phyloP scores from a whole-genome alignment of 2,329 filamentous ascomycete genomes.

The Colletotrichum sp. region DNA sequence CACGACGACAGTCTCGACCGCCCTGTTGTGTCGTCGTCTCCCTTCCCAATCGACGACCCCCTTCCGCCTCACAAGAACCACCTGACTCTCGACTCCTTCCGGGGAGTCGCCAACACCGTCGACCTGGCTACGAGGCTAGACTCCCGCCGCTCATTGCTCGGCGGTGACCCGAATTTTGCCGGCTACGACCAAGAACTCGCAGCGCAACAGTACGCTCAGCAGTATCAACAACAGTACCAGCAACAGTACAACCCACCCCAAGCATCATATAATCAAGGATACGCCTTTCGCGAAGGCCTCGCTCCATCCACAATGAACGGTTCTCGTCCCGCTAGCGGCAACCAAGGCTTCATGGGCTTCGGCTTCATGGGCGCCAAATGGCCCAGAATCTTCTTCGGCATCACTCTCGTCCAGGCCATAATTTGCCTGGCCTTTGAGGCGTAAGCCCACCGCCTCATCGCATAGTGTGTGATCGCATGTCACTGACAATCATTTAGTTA shows the following conservation, averaged over 20 bases:
- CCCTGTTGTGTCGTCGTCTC: not conserved
- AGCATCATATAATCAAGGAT: slow-evolving; percentile 29
- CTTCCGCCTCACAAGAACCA: not conserved
- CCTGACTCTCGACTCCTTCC: slow-evolving; percentile 33
- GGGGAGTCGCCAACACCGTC: slow-evolving; percentile 23
- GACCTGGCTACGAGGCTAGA: slow-evolving; percentile 44
- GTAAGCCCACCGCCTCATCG: slow-evolving; percentile 56
- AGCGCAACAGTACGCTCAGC: slow-evolving; percentile 30
- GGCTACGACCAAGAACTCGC: slow-evolving; percentile 18
- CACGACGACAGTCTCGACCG: not conserved
- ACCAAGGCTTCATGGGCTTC: slow-evolving; percentile 39
- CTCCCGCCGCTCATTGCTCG: slow-evolving; percentile 44
- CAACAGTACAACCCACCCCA: slow-evolving; percentile 20
- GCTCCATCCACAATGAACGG: slow-evolving; percentile 32
- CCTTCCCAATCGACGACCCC: not conserved
- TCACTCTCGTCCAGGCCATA: slow-evolving; percentile 76
- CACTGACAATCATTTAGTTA: slow-evolving; percentile 61
- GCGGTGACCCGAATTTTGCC: slow-evolving; percentile 40
- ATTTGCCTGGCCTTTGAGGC: slow-evolving; percentile 85
- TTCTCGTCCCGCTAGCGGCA: slow-evolving; percentile 24
- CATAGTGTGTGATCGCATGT: not conserved
- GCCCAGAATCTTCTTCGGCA: slow-evolving; percentile 84
- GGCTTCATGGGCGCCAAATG: slow-evolving; percentile 84
- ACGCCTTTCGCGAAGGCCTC: slow-evolving; percentile 41
- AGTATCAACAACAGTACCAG: slow-evolving; percentile 24